Evolutionary conservation across 306 rosid genomes (phyloP), one percentile per base, ranked within the genome.

Genomic region (Dryas drummondii): DNA sequence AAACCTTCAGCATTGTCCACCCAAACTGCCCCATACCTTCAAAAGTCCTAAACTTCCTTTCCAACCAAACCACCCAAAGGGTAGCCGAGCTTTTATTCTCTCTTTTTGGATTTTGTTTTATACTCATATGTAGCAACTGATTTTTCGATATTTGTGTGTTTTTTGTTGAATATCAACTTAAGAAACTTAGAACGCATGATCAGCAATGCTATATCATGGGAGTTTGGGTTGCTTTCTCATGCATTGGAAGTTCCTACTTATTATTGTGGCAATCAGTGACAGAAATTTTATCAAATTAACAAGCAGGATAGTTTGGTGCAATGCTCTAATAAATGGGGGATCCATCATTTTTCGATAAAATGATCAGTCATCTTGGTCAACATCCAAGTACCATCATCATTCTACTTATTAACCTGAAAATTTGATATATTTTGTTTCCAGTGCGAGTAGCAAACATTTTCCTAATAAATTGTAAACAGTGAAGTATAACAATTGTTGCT

Each of bases 311-410:
- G 37, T 74, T 60, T 9, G 27, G 42, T 13, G 67, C 17, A 11
- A 58, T 53, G 27, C 61, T 79, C 3, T 68, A 4, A 8, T 27
- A 55, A 77, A 91, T 90, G 97, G 89, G 78, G 63, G 97, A 91
- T 66, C 76, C 86, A 16, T 73, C 93, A 4, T 78, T 86, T 82
- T 85, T 87, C 1, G 84, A 87, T 65, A 70, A 58, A 55, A 84
- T 91, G 90, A 84, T 94, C 50, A 66, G 71, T 82, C 87, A 88
- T 77, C 91, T 94, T 19, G 91, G 93, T 14, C 88, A 68, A 79
- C 97, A 7, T 89, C 91, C 96, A 91, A 90, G 98, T 94, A 88
- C 41, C 72, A 17, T 16, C 6, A 1, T 1, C 14, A 15, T 66
- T 66, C 57, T 62, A 5, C 55, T 70, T 26, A 45, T 32, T 1